These are phyloP conservation scores for Mycosphaerella arachidis DNA, from an alignment of 2,329 filamentous ascomycete genomes.

Conservation along the genomic window DNA sequence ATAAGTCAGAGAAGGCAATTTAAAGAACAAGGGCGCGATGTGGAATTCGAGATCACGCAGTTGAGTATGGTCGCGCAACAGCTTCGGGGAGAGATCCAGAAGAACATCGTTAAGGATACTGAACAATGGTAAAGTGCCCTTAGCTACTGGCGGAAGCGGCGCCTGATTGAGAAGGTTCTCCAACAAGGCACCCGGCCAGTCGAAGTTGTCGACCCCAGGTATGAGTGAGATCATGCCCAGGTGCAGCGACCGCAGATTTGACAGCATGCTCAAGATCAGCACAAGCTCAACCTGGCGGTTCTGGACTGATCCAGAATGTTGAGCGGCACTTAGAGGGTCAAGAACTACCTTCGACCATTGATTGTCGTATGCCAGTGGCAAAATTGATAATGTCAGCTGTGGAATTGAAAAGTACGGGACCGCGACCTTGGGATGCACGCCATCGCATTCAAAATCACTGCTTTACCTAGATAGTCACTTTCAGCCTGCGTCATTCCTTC, in stretches of 20 bases:
- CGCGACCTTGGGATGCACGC: background rate
- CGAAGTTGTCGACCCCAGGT: background rate
- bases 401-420: background rate
- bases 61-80: background rate
- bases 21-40: background rate
- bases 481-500: background rate
- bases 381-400: background rate
- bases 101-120: background rate
- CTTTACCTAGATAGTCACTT: background rate
- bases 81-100: background rate
- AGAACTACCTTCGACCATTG: background rate
- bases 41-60: background rate
- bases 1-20: background rate
- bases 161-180: background rate
- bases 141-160: background rate
- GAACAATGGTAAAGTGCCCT: background rate
- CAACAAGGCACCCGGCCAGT: background rate
- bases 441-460: background rate
- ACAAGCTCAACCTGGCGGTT: background rate
- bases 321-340: background rate
- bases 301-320: background rate
- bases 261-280: background rate
- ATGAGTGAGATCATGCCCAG: background rate
- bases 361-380: no score
- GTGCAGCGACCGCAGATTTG: background rate